Base-by-base conservation (phyloP, 1,284 basidiomycete species). In the Ustilago nuda region DNA sequence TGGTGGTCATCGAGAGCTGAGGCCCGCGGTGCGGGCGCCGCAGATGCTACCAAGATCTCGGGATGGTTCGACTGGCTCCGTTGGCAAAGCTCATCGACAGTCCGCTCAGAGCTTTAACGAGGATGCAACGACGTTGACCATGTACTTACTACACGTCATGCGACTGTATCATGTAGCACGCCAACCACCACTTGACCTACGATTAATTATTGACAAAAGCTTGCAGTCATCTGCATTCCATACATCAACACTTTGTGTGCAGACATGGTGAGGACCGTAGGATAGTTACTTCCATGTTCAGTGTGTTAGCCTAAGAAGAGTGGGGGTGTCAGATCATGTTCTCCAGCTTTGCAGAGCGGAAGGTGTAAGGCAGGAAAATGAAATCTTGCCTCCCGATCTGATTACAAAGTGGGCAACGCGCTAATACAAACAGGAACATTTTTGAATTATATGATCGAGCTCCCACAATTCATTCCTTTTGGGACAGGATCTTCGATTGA, bases 11-110 rank as follows among this genome's bases (percentile, higher is more conserved):
- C 72, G 15, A 51, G 55, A 43, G 54, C 68, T 19, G 56, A 66
- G 7, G 61, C 57, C 30, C 53, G 48, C 11, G 61, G 64, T n/a
- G 54, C 64, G 8, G 64, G 54, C 17, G 43, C 48, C 50, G 52
- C 56, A 4, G 57, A 71, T 23, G 64, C 64, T 7, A 66, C 67
- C 43, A 62, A 61, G 55, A 70, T 75, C 37, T 62, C 61, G 50
- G 64, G 72, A 46, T 75, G 72, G 72, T 36, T 69, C 50, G 72
- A 75, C 46, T 75, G 72, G 72, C 70, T 75, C 61, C 72, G 67
- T 15, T 75, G 72, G 72, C 72, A 75, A 55, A 58, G 64, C n/a
- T 61, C 71, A 4, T 60, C 61, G 33, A 62, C 23, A 6, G 55
- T 64, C 7, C 58, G 66, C 36, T 56, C 58, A 13, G 71, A 73